These are phyloP conservation scores for Brassica rapa DNA, from an alignment of 345 rosid species.

Conservation along the genomic window DNA sequence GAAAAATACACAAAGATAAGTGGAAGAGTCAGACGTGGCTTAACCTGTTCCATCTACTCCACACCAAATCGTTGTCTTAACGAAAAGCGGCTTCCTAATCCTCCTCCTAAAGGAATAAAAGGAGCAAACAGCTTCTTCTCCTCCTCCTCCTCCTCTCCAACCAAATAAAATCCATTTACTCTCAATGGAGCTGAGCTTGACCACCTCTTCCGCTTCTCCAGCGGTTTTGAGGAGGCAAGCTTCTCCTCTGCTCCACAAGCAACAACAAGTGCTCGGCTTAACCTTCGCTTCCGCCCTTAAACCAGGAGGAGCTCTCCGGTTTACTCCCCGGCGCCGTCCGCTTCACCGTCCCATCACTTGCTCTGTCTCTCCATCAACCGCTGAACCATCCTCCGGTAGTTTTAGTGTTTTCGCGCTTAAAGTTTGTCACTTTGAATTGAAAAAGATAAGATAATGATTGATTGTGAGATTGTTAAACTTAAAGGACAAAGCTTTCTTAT, in stretches of 20 bases:
- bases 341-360: constrained; percentile 52
- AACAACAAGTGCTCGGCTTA: constrained; percentile 46
- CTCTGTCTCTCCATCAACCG: constrained; percentile 60
- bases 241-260: constrained; percentile 40
- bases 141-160: constrained; percentile 41
- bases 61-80: constrained; percentile 13
- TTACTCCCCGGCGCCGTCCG: constrained; percentile 47
- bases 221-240: constrained; percentile 37
- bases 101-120: constrained; percentile 3
- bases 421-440: not conserved
- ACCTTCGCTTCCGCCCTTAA: constrained; percentile 46
- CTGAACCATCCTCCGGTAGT: constrained; percentile 61
- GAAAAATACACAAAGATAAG: not conserved
- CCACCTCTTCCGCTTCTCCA: constrained; percentile 43
- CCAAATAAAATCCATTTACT: constrained; percentile 36
- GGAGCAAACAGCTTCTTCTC: constrained; percentile 34
- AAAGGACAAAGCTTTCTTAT: not conserved
- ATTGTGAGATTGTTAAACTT: not conserved
- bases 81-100: constrained; percentile 9
- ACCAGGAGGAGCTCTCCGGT: constrained; percentile 45
- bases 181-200: constrained; percentile 58
- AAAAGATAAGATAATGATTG: not conserved
- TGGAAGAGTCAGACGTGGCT: constrained; percentile 42
- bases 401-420: not conserved
- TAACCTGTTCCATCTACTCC: constrained; percentile 39